phyloP scores from a whole-genome alignment of 1,139 yeast species.

The Sugiyamaella neomexicana region DNA sequence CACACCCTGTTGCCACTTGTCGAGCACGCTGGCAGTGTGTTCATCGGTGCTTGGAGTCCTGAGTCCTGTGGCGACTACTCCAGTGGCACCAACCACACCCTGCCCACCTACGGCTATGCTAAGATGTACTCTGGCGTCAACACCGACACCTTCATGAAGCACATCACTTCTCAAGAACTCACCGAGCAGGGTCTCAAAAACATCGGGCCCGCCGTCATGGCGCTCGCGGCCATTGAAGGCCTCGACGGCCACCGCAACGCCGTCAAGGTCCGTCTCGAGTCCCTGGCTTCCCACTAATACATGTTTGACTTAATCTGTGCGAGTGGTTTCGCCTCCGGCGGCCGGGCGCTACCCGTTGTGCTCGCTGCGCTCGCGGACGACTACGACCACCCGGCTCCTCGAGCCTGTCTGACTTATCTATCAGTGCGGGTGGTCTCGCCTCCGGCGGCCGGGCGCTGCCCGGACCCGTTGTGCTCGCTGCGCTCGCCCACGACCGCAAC shows the following conservation, averaged over 20 bases:
- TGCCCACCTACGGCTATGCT: slow-evolving; percentile 98
- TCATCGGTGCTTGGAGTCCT: slow-evolving; percentile 94
- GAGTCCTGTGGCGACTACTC: slow-evolving; percentile 99
- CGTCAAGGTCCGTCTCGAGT: slow-evolving; percentile 87
- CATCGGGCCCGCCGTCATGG: slow-evolving; percentile 95
- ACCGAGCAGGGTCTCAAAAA: slow-evolving; percentile 79
- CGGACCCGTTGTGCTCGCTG: too few species aligned
- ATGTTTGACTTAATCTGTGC: too few species aligned
- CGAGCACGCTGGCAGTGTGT: slow-evolving; percentile 93
- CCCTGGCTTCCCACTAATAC: slow-evolving; percentile 33
- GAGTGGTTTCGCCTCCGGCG: too few species aligned
- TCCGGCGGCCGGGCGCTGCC: too few species aligned
- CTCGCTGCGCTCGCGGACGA: too few species aligned
- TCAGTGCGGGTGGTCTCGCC: too few species aligned
- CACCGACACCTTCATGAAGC: slow-evolving; percentile 92
- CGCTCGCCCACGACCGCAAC: too few species aligned
- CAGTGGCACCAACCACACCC: slow-evolving; percentile 94
- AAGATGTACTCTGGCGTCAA: slow-evolving; percentile 97
- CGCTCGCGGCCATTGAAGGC: slow-evolving; percentile 95
- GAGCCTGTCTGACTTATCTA: too few species aligned
- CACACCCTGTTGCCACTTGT: slow-evolving; percentile 66
- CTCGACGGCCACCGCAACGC: slow-evolving; percentile 97
- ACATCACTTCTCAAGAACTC: slow-evolving; percentile 89
- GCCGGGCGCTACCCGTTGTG: too few species aligned
- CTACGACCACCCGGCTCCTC: too few species aligned